These are phyloP conservation scores for Phylloporus sp. DNA, from an alignment of 768 basidiomycete species.

Conservation along the genomic window DNA sequence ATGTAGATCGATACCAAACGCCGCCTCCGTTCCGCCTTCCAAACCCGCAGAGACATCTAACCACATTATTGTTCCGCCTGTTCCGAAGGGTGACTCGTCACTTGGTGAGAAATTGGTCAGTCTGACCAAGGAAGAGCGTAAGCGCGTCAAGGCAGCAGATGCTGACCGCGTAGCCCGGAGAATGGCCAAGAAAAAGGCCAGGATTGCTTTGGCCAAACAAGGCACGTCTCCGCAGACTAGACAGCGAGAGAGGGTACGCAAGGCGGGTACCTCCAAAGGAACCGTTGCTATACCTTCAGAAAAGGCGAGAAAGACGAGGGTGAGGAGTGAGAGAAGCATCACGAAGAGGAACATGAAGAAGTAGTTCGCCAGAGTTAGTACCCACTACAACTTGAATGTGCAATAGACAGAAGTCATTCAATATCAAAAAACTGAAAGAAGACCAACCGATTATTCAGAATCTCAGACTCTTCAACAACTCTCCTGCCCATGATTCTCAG, in stretches of 20 bases:
- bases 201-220: slow-evolving; percentile 45
- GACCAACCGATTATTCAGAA: too few relatives aligned
- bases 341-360: slow-evolving; percentile 58
- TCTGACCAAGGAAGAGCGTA: slow-evolving; percentile 82
- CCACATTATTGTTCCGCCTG: slow-evolving; percentile 11
- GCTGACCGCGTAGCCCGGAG: slow-evolving; percentile 77
- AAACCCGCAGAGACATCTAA: slow-evolving; percentile 6
- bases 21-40: slow-evolving; percentile 10
- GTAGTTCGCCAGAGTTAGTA: too few relatives aligned
- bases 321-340: slow-evolving; percentile 50
- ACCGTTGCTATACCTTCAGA: slow-evolving; percentile 8
- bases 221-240: slow-evolving; percentile 36
- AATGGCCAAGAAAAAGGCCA: slow-evolving; percentile 84
- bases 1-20: slow-evolving; percentile 70
- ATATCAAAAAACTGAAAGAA: background rate
- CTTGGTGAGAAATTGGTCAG: slow-evolving; percentile 75
- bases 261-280: slow-evolving; percentile 29
- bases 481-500: slow-evolving; percentile 7
- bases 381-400: too few relatives aligned
- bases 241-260: slow-evolving; percentile 46
- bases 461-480: too few relatives aligned
- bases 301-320: slow-evolving; percentile 39
- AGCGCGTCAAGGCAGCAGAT: slow-evolving; percentile 73
- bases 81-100: slow-evolving; percentile 74
- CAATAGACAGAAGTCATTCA: too few relatives aligned